Percentiles rank a stretch among this genome's conserved stretches.
These are phyloP conservation scores for Cenchrus purpureus DNA, from an alignment of 176 grass and related monocot species.

Conservation along the genomic window DNA sequence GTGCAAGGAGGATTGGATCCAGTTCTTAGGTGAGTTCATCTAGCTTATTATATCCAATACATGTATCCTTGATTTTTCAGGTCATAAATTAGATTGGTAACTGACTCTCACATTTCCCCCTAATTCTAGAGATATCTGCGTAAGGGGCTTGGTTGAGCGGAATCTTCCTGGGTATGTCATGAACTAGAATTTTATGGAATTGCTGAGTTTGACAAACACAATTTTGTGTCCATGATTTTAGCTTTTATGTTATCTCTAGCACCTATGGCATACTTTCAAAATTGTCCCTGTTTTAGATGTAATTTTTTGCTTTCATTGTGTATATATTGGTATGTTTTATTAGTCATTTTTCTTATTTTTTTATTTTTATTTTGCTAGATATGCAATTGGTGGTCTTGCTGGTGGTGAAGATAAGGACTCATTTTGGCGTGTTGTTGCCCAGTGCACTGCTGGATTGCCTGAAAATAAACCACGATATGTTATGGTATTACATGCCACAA, in stretches of 20 bases:
- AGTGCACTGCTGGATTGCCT: conserved; percentile 90
- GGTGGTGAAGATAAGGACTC: conserved; percentile 99
- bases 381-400: conserved; percentile 96
- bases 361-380: conserved; percentile 57
- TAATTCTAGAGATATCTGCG: conserved; percentile 83
- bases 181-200: conserved; percentile 7
- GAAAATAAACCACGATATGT: conserved; percentile 98
- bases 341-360: neutral
- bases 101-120: conserved; percentile 21
- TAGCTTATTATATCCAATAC: conserved; percentile 27
- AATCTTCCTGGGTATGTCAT: conserved; percentile 87
- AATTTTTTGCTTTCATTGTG: conserved; percentile 18
- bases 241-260: neutral
- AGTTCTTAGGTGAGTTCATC: conserved; percentile 73
- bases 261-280: conserved; percentile 23
- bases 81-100: conserved; percentile 9
- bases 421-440: conserved; percentile 93
- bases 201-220: neutral
- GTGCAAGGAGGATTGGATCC: conserved; percentile 99
- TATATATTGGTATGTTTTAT: neutral
- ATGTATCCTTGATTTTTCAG: conserved; percentile 1
- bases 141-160: conserved; percentile 82
- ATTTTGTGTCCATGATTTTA: conserved; percentile 31
- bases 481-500: conserved; percentile 59
- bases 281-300: neutral